phyloP scores from a whole-genome alignment of 176 grass and related monocot species.

The Avena eriantha region DNA sequence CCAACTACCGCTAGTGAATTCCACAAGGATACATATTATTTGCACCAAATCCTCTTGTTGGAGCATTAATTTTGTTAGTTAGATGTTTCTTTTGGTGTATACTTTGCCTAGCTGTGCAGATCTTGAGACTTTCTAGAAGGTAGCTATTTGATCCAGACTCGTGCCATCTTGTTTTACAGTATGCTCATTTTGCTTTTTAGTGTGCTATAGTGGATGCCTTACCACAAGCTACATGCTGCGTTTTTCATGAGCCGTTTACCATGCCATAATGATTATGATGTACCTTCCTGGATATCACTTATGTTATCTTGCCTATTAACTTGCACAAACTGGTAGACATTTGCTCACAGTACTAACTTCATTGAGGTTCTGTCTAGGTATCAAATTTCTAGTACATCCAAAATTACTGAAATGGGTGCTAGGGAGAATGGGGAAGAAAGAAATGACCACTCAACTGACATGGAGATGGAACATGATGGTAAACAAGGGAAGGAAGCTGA shows the following conservation, averaged over 20 bases:
- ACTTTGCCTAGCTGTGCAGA: conserved; percentile 34
- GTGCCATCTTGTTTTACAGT: not conserved
- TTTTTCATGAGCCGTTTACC: not conserved
- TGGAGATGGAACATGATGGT: conserved; percentile 62
- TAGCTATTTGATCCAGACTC: conserved; percentile 21
- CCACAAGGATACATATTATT: conserved; percentile 38
- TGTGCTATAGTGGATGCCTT: conserved; percentile 21
- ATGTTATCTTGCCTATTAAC: not conserved
- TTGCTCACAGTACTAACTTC: conserved; percentile 29
- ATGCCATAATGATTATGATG: conserved; percentile 16
- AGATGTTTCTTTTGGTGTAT: conserved; percentile 20
- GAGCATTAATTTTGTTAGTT: conserved; percentile 33
- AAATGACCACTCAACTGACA: conserved; percentile 53
- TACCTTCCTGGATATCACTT: conserved; percentile 6
- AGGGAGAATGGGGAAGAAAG: conserved; percentile 72
- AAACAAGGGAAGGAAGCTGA: conserved; percentile 79
- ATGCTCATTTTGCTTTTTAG: not conserved
- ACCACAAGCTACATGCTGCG: not conserved
- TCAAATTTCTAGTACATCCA: conserved; percentile 23
- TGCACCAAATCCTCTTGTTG: conserved; percentile 38
- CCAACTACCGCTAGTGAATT: conserved; percentile 51
- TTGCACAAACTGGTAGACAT: conserved; percentile 1
- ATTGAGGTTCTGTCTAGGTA: conserved; percentile 22
- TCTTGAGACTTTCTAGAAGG: conserved; percentile 3
- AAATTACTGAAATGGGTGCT: conserved; percentile 70